Conservation (phyloP, 2,329 filamentous ascomycete genomes). For the Fusarium sp. region DNA sequence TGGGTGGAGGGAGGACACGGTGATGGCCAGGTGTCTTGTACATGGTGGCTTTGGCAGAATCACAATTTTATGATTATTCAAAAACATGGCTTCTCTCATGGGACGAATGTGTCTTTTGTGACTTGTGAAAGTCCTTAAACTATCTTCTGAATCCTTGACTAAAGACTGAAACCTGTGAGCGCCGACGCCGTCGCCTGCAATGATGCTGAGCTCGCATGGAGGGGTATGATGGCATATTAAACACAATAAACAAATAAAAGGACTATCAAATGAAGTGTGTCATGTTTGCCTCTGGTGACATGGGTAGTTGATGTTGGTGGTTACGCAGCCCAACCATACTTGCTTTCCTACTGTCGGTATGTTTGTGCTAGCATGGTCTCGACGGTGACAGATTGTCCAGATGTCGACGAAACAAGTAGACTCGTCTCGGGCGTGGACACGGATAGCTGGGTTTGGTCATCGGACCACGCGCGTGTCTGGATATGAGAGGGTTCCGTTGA, state of each 20-base stretch:
- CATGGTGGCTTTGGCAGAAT: conserved; percentile 10
- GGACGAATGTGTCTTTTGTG: neutral
- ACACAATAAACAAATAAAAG: conserved; percentile 17
- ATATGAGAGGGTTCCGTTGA: conserved; percentile 22
- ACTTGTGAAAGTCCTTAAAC: conserved; percentile 12
- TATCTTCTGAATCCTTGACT: conserved; percentile 11
- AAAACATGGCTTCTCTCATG: neutral
- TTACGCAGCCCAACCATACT: conserved; percentile 30
- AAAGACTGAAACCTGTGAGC: conserved; percentile 2
- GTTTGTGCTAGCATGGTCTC: conserved; percentile 44
- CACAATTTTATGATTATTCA: conserved; percentile 1
- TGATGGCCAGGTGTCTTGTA: conserved; percentile 5
- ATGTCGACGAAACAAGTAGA: conserved; percentile 14
- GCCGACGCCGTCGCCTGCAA: conserved; percentile 35
- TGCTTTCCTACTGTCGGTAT: conserved; percentile 36
- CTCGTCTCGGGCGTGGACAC: conserved; percentile 12
- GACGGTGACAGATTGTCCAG: conserved; percentile 35
- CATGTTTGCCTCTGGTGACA: neutral
- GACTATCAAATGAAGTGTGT: neutral
- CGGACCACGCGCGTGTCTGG: conserved; percentile 47
- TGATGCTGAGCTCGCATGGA: conserved; percentile 17
- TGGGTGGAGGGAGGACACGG: neutral
- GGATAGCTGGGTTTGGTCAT: conserved; percentile 19
- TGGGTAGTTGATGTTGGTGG: neutral
- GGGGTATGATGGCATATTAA: neutral